A percentile compares a stretch with the other conserved stretches of the same genome.
Evolutionary conservation across 2,329 filamentous ascomycete genomes (phyloP).

Genomic region (Arthrobotrys pseudoclavata): DNA sequence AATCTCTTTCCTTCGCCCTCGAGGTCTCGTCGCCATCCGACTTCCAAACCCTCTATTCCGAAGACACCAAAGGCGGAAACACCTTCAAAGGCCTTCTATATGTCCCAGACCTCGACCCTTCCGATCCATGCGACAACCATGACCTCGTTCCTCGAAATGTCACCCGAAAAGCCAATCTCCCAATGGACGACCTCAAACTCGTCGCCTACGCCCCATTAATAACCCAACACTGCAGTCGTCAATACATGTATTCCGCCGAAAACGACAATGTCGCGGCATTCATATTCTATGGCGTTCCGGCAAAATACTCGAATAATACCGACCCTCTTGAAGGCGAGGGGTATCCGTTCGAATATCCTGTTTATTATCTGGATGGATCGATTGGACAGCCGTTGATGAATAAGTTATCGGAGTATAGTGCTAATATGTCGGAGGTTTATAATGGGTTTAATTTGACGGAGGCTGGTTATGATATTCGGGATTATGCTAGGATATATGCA

Average conservation of each 20-base stretch:
- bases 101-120: slow-evolving; percentile 76
- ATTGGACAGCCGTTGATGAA: slow-evolving; percentile 78
- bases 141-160: slow-evolving; percentile 80
- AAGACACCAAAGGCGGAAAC: slow-evolving; percentile 41
- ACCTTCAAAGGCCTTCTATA: slow-evolving; percentile 78
- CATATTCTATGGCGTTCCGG: slow-evolving; percentile 73
- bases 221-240: slow-evolving; percentile 77
- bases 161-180: slow-evolving; percentile 79
- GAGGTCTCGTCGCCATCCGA: slow-evolving; percentile 52
- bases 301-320: slow-evolving; percentile 67
- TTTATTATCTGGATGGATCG: slow-evolving; percentile 82
- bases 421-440: slow-evolving; percentile 76
- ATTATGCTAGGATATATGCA: slow-evolving; percentile 63
- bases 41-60: slow-evolving; percentile 56
- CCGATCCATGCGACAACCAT: slow-evolving; percentile 75
- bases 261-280: slow-evolving; percentile 74
- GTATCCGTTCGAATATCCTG: slow-evolving; percentile 76
- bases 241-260: slow-evolving; percentile 77
- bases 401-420: slow-evolving; percentile 81
- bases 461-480: slow-evolving; percentile 69
- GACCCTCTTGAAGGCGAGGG: slow-evolving; percentile 76
- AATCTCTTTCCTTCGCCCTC: slow-evolving; percentile 57
- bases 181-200: slow-evolving; percentile 77
- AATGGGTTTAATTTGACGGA: slow-evolving; percentile 72
- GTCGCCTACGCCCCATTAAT: slow-evolving; percentile 92